Conservation (phyloP, 2,329 filamentous ascomycete species). For the Fusarium secorum region DNA sequence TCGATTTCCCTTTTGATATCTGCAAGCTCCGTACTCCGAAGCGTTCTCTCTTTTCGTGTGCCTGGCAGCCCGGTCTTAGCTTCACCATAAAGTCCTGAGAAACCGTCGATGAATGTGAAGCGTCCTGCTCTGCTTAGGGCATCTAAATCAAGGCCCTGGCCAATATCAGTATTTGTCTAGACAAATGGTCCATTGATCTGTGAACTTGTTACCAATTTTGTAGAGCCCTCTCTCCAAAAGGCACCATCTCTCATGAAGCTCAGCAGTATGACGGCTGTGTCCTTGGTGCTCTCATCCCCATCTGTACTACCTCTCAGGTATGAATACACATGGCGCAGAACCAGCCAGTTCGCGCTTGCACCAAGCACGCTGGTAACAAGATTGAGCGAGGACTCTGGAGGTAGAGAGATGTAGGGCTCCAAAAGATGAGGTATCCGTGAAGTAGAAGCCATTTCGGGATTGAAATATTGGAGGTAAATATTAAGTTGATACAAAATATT, state of each 20-base stretch:
- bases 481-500: constrained; percentile 22
- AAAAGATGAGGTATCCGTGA: constrained; percentile 69
- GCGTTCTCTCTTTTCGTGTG: constrained; percentile 26
- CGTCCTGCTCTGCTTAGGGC: constrained; percentile 62
- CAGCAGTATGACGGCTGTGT: constrained; percentile 72
- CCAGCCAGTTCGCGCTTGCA: constrained; percentile 71
- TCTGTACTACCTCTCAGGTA: constrained; percentile 47
- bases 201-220: constrained; percentile 64
- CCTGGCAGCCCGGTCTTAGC: neutral
- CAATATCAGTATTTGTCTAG: neutral
- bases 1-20: constrained; percentile 52
- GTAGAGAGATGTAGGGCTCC: constrained; percentile 68
- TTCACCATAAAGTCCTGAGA: constrained; percentile 63
- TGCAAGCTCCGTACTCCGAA: constrained; percentile 46
- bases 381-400: constrained; percentile 65
- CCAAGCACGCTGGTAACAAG: constrained; percentile 74
- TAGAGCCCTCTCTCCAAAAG: constrained; percentile 79
- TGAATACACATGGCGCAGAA: constrained; percentile 64
- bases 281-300: constrained; percentile 37
- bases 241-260: constrained; percentile 81
- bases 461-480: neutral
- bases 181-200: neutral
- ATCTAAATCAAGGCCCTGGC: constrained; percentile 74
- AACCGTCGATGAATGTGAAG: constrained; percentile 79
- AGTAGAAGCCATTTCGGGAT: constrained; percentile 41